phyloP scores from a whole-genome alignment of 441 rosid genomes.

The Populus hybrid region DNA sequence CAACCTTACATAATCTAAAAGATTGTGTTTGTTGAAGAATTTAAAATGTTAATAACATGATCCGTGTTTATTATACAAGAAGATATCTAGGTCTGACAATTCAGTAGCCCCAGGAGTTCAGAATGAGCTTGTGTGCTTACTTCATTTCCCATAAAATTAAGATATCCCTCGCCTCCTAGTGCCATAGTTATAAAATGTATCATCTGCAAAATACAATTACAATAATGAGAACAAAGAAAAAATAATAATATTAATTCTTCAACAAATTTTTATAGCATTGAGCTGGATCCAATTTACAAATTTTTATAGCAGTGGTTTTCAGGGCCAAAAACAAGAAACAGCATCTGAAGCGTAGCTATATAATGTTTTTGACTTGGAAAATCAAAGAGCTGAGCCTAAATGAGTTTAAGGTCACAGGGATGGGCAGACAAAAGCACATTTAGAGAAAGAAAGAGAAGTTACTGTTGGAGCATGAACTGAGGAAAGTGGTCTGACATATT shows the following conservation, averaged over 20 bases:
- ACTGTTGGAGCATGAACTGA: constrained; percentile 3
- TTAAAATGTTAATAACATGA: not conserved
- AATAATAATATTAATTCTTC: not conserved
- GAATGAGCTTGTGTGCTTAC: constrained; percentile 29
- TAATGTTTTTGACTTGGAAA: too few species aligned
- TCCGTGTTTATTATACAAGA: not conserved
- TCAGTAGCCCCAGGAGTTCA: constrained; percentile 2
- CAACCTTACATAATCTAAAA: not conserved
- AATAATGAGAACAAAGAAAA: constrained; percentile 7
- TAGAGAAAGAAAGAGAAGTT: constrained; percentile 5
- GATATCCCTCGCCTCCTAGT: constrained; percentile 85
- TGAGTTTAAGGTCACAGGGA: not conserved
- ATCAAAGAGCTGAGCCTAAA: not conserved
- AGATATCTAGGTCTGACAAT: not conserved
- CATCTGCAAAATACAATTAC: constrained; percentile 47
- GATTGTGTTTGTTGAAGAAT: not conserved
- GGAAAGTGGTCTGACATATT: not conserved
- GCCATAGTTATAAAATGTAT: constrained; percentile 80
- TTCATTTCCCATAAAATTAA: constrained; percentile 91
- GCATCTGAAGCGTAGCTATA: not conserved
- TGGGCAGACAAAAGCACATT: not conserved
- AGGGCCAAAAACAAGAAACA: not conserved
- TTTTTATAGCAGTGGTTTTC: not conserved
- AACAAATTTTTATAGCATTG: not conserved
- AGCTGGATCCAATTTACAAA: constrained; percentile 14